Evolutionary conservation across 2,329 filamentous ascomycete genomes (phyloP).

Genomic region (Drechslerella dactyloides): DNA sequence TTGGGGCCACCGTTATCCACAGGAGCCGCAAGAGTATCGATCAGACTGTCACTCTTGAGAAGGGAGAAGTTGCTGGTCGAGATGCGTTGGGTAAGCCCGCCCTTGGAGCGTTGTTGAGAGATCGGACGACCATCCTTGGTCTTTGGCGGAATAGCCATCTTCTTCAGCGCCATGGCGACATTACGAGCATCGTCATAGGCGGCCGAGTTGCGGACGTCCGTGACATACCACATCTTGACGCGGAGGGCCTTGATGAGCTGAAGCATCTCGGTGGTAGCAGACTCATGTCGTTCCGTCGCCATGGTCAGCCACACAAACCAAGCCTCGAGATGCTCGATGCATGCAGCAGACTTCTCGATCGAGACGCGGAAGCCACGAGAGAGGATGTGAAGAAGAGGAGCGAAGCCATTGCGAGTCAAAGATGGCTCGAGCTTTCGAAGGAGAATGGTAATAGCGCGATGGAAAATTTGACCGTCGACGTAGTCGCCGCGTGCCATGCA

Average conservation of each 20-base stretch:
- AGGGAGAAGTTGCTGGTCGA: slow-evolving; percentile 55
- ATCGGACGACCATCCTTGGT: slow-evolving; percentile 55
- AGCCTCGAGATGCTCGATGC: slow-evolving; percentile 78
- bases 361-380: slow-evolving; percentile 73
- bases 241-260: slow-evolving; percentile 74
- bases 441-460: slow-evolving; percentile 75
- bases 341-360: slow-evolving; percentile 72
- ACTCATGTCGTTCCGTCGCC: slow-evolving; percentile 78
- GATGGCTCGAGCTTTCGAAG: slow-evolving; percentile 70
- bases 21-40: slow-evolving; percentile 82
- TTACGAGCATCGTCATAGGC: slow-evolving; percentile 86
- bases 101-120: slow-evolving; percentile 47
- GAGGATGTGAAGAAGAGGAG: slow-evolving; percentile 75
- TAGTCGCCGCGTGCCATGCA: slow-evolving; percentile 82
- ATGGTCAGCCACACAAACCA: slow-evolving; percentile 85
- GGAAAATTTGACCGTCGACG: slow-evolving; percentile 81
- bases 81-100: slow-evolving; percentile 54
- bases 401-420: slow-evolving; percentile 71
- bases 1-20: slow-evolving; percentile 88
- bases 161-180: slow-evolving; percentile 84
- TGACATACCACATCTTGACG: slow-evolving; percentile 99
- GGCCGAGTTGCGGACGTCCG: slow-evolving; percentile 87
- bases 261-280: slow-evolving; percentile 76
- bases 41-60: slow-evolving; percentile 60
- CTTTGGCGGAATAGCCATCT: slow-evolving; percentile 74